These are phyloP conservation scores for Clonostachys sp. DNA, from an alignment of 2,329 filamentous ascomycete genomes.

Conservation along the genomic window DNA sequence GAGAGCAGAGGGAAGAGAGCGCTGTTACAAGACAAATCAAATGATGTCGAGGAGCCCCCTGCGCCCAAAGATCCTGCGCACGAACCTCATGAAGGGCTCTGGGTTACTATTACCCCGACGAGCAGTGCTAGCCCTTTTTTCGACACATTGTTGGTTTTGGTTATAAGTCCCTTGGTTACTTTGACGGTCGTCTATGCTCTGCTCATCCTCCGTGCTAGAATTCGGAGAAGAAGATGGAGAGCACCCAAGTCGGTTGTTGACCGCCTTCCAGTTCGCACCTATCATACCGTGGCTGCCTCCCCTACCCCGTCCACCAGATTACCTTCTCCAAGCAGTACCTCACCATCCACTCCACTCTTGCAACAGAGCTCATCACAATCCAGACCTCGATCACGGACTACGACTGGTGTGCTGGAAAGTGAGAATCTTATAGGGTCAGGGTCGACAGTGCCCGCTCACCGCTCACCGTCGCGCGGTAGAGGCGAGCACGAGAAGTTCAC, in stretches of 20 bases:
- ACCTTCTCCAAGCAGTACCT: constrained; percentile 60
- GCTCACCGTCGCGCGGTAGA: constrained; percentile 23
- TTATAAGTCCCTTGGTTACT: constrained; percentile 89
- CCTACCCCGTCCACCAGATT: constrained; percentile 50
- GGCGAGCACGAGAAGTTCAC: constrained; percentile 43
- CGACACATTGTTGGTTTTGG: constrained; percentile 92
- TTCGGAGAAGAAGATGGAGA: constrained; percentile 85
- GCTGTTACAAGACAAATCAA: background rate
- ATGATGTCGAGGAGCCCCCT: constrained; percentile 6
- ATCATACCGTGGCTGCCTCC: constrained; percentile 73
- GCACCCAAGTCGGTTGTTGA: constrained; percentile 97
- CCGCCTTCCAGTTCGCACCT: constrained; percentile 88
- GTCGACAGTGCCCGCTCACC: constrained; percentile 30
- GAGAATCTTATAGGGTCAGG: constrained; percentile 38
- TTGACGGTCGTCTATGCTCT: constrained; percentile 89
- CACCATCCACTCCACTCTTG: constrained; percentile 76
- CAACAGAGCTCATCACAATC: constrained; percentile 49
- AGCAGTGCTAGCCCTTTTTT: constrained; percentile 90
- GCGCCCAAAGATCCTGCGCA: constrained; percentile 8
- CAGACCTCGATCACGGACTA: constrained; percentile 61
- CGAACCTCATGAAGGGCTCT: constrained; percentile 65
- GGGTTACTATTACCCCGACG: constrained; percentile 93
- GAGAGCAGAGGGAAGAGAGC: no score
- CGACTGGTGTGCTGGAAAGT: constrained; percentile 53
- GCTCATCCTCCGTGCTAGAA: constrained; percentile 80